phyloP scores from a whole-genome alignment of 257 asterid species.

The Solanum verrucosum region DNA sequence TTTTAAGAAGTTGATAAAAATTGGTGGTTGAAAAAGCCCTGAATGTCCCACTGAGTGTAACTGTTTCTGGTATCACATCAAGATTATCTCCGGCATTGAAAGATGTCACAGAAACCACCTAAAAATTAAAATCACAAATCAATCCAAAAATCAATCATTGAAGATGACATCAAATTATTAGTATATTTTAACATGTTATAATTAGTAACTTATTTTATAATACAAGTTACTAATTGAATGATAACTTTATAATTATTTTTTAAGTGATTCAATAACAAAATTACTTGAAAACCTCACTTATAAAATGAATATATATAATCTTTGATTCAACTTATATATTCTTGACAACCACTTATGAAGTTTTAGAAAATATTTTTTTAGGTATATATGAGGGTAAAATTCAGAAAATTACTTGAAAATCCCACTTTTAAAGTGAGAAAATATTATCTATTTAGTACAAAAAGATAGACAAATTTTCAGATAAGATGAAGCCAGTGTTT shows the following conservation, averaged over 20 bases:
- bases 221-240: too few species aligned
- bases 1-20: slow-evolving; percentile 46
- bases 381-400: background rate
- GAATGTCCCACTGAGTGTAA: slow-evolving; percentile 68
- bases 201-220: background rate
- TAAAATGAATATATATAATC: background rate
- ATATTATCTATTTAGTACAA: background rate
- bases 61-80: slow-evolving; percentile 24
- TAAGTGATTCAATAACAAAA: background rate
- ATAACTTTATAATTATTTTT: background rate
- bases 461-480: background rate
- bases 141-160: background rate
- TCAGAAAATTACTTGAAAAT: background rate
- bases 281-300: background rate
- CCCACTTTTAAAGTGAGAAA: background rate
- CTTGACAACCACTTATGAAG: background rate
- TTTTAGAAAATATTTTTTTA: background rate
- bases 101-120: slow-evolving; percentile 58
- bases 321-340: background rate
- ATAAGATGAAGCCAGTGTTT: background rate
- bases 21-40: slow-evolving; percentile 69
- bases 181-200: background rate
- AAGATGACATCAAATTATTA: background rate
- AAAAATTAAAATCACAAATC: background rate
- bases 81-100: slow-evolving; percentile 45